These are phyloP conservation scores for Helminthosporium solani DNA, from an alignment of 2,329 filamentous ascomycete species.

Conservation along the genomic window DNA sequence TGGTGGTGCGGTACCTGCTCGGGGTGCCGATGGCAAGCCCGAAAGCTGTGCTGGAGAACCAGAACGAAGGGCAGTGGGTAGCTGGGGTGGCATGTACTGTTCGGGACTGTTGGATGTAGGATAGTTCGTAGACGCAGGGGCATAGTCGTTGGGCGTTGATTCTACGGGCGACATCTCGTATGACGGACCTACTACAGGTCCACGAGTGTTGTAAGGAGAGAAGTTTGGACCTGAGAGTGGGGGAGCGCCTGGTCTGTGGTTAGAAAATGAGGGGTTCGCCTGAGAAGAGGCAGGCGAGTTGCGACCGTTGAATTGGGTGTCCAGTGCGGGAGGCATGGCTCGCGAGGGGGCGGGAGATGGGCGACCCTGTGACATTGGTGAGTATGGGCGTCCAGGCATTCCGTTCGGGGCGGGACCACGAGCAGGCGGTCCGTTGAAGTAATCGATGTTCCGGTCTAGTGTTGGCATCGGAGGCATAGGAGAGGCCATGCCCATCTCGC, in stretches of 20 bases:
- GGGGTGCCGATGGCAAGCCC: constrained; percentile 17
- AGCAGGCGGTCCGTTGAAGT: constrained; percentile 26
- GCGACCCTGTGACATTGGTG: constrained; percentile 33
- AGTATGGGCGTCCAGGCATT: constrained; percentile 27
- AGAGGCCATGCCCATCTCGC: constrained; percentile 56
- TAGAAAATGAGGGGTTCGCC: constrained; percentile 11
- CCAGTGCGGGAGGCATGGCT: constrained; percentile 32
- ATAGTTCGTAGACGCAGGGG: constrained; percentile 11
- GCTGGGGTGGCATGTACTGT: constrained; percentile 26
- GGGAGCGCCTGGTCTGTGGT: constrained; percentile 10
- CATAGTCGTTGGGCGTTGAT: constrained; percentile 20
- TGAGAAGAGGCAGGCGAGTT: constrained; percentile 22
- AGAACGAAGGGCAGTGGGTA: constrained; percentile 27
- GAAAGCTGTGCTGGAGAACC: constrained; percentile 32
- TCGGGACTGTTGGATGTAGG: constrained; percentile 19
- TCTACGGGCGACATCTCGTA: constrained; percentile 42
- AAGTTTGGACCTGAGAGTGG: constrained; percentile 25
- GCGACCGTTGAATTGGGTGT: constrained; percentile 28
- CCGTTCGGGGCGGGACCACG: constrained; percentile 20
- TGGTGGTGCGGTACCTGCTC: constrained; percentile 32
- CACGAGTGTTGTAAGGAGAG: constrained; percentile 34
- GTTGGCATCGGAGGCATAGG: constrained; percentile 34
- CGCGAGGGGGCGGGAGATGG: constrained; percentile 29
- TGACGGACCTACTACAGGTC: constrained; percentile 23
- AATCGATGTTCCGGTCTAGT: constrained; percentile 29